These are phyloP conservation scores for Penicillium waksmanii DNA, from an alignment of 495 filamentous ascomycete species.

Conservation along the genomic window DNA sequence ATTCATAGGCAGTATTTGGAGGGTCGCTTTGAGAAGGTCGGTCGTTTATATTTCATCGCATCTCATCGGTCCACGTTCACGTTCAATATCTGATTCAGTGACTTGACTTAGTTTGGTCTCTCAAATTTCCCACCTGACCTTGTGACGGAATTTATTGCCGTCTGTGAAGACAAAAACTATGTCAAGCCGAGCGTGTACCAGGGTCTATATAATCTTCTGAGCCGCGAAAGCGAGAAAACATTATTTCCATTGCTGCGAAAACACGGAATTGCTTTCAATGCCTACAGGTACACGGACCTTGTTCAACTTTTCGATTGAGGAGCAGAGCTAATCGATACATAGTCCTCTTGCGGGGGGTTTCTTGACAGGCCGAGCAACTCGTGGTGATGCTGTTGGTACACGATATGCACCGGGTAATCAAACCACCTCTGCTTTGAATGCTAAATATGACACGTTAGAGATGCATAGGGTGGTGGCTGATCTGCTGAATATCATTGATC, in stretches of 20 bases:
- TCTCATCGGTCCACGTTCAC: neutral
- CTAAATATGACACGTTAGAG: conserved; percentile 25
- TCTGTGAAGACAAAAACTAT: conserved; percentile 44
- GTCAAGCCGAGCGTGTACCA: conserved; percentile 45
- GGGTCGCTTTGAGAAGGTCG: conserved; percentile 31
- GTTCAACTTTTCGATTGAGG: neutral
- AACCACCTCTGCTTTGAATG: conserved; percentile 15
- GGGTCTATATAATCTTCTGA: conserved; percentile 46
- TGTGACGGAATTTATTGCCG: conserved; percentile 36
- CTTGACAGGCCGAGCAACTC: conserved; percentile 45
- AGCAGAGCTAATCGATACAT: neutral
- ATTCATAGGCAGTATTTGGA: conserved; percentile 37
- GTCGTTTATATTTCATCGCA: neutral
- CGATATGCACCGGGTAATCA: conserved; percentile 25
- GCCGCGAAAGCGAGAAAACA: conserved; percentile 44
- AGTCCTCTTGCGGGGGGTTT: conserved; percentile 56
- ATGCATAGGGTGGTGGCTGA: conserved; percentile 29
- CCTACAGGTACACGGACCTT: conserved; percentile 31
- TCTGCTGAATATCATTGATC: conserved; percentile 14
- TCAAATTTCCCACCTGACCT: conserved; percentile 42
- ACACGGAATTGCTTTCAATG: conserved; percentile 55
- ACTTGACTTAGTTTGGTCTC: conserved; percentile 36
- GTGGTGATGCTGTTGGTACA: conserved; percentile 31
- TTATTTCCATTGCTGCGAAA: conserved; percentile 57
- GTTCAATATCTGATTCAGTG: neutral